phyloP scores from a whole-genome alignment of 2,329 filamentous ascomycete genomes.

The Scytalidium sp. region DNA sequence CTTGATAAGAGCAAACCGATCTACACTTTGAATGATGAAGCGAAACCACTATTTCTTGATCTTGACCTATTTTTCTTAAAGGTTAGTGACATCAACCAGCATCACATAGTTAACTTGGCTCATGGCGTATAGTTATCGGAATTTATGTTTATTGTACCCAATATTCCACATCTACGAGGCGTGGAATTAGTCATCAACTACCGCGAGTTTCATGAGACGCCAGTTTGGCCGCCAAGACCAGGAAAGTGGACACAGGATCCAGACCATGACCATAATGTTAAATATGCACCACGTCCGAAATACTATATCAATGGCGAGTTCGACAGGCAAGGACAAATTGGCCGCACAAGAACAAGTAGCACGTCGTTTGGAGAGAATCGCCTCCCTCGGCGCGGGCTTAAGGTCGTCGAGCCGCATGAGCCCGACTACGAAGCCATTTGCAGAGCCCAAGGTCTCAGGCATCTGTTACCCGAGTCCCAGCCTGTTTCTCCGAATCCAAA shows the following conservation, averaged over 20 bases:
- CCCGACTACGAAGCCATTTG: conserved; percentile 55
- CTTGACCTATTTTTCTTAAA: conserved; percentile 67
- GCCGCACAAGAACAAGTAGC: conserved; percentile 44
- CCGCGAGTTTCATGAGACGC: conserved; percentile 38
- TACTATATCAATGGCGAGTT: conserved; percentile 56
- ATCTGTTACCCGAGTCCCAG: conserved; percentile 38
- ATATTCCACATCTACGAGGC: conserved; percentile 54
- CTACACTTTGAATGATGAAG: neutral
- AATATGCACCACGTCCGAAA: conserved; percentile 54
- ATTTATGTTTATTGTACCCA: conserved; percentile 56
- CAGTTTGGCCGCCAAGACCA: conserved; percentile 8
- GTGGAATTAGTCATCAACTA: conserved; percentile 57
- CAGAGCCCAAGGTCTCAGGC: conserved; percentile 53
- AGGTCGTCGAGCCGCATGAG: conserved; percentile 51
- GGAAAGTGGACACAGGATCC: conserved; percentile 59
- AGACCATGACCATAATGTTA: conserved; percentile 46
- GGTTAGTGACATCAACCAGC: conserved; percentile 33
- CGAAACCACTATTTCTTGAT: conserved; percentile 36
- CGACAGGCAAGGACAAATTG: conserved; percentile 48
- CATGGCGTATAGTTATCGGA: conserved; percentile 50
- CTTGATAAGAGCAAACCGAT: conserved; percentile 29
- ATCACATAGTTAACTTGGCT: conserved; percentile 18
- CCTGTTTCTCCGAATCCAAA: conserved; percentile 1
- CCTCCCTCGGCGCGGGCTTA: conserved; percentile 49
- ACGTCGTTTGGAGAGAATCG: conserved; percentile 53